Evolutionary conservation across 192 early-diverging fungal genomes (phyloP), one percentile per base, ranked within the genome.

Genomic region (Coemansia sp.): DNA sequence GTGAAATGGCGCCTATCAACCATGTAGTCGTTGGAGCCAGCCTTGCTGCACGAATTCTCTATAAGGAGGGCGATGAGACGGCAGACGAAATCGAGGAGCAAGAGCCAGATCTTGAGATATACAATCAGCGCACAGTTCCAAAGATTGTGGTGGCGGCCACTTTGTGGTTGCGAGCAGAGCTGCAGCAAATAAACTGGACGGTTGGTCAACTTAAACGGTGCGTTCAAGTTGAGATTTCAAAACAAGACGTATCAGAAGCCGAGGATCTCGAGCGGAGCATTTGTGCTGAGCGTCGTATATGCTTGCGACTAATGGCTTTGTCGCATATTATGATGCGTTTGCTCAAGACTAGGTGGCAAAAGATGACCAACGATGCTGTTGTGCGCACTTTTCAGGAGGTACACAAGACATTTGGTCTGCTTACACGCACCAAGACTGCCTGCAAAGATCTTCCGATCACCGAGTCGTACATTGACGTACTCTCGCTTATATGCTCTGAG

Each of bases 131-230:
- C 5, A 66, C 60, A 6, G 34, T 76, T 11, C 67, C 73, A 6
- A 33, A 56, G 1, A 55, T 76, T 13, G 54, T 66, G 2, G 18
- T 50, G 0, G 19, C 41, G 0, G 24, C 66, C 37, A 43, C 53
- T 11, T 12, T 53, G 37, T 76, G 73, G 73, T 38, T 76, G 37
- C 57, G 43, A 27, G 9, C 39, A 4, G 73, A 76, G 55, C 62
- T 76, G 22, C 67, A 63, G 4, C 53, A 47, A 9, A 17, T 69
- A 1, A 62, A 76, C 45, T 76, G 73, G 73, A 64, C 61, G 0
- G 25, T 45, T 6, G 34, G 40, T 11, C 73, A 77, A 55, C 49
- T 77, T 2, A 57, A 49, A 17, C 63, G 56, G 10, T 39, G 43
- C n/a, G 64, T 55, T 11, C 15, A 22, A 9, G 21, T 42, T 0